Base-by-base conservation (phyloP, 139 green algal species). In the Ettlia oleoabundans region DNA sequence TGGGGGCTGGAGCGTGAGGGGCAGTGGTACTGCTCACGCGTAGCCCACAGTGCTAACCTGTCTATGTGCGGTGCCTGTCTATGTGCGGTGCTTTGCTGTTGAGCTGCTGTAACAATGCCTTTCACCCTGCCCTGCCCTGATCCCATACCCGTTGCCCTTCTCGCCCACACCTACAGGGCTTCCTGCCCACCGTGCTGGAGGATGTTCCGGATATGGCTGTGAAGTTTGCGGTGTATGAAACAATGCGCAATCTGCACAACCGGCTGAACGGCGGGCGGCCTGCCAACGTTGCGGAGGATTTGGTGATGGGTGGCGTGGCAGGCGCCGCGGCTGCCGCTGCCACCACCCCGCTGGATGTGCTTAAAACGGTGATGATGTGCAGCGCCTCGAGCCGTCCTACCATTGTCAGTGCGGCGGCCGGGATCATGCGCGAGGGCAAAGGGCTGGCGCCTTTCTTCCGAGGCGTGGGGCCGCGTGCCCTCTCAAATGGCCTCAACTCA, bases 321-420 rank as follows among this genome's bases (percentile, higher is more conserved):
- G 89, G 96, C 37, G 93, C 91, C 4, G 88, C 96, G 70, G 96
- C 96, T 2, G 94, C 93, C 26, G 95, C 93, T 10, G 91, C 92
- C 35, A 99, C 95, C 15, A 98, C 93, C 2, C 96, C 96, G 0
- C 82, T 99, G 76, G 96, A 99, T 73, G 96, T 99, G 8, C 83
- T 99, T 37, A 99, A 99, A 86, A 99, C 96, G 9, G 85, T 91
- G 51, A 96, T 99, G 94, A 98, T 98, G 93, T 96, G 91, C 88
- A 88, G 70, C 41, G 94, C 95, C 9, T 87, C 86, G 33, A 78
- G 33, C 30, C 76, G 91, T 19, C 95, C 94, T 1, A 93, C 90
- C 32, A 86, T 97, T 42, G 41, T 85, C 32, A 66, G 70, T 37
- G 88, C 89, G 22, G 89, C 83, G 3, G 72, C 76, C 1, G 61